A percentile compares a stretch with the other conserved stretches of the same genome.
These are phyloP conservation scores for Lentinus brumalis DNA, from an alignment of 768 basidiomycete genomes.

Conservation along the genomic window DNA sequence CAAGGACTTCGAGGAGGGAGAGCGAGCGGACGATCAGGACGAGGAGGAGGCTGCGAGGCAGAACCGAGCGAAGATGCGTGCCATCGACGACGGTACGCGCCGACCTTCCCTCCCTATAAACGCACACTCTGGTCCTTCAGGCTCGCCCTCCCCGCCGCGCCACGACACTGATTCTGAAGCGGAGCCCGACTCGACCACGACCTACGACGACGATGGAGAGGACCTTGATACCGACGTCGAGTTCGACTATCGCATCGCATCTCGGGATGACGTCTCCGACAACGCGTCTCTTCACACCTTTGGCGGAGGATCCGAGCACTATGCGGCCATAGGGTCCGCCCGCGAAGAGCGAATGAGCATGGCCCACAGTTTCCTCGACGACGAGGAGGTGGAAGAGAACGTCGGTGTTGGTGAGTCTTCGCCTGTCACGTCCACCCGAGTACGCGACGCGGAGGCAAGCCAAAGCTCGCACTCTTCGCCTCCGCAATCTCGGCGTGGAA, in stretches of 20 bases:
- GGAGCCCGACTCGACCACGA: slow-evolving; percentile 20
- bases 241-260: slow-evolving; percentile 28
- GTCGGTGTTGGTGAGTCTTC: slow-evolving; percentile 16
- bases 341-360: slow-evolving; percentile 27
- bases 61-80: slow-evolving; percentile 43
- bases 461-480: slow-evolving; percentile 9
- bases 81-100: slow-evolving; percentile 44
- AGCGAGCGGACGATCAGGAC: slow-evolving; percentile 37
- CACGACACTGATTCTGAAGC: slow-evolving; percentile 17
- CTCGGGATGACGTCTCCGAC: slow-evolving; percentile 38
- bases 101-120: slow-evolving; percentile 45
- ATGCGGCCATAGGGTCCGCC: slow-evolving; percentile 18
- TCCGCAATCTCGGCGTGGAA: slow-evolving; percentile 46
- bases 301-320: slow-evolving; percentile 37
- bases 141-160: slow-evolving; percentile 8
- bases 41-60: slow-evolving; percentile 35
- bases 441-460: slow-evolving; percentile 12
- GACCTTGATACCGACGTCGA: slow-evolving; percentile 37
- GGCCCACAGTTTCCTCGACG: slow-evolving; percentile 44
- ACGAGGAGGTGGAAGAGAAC: slow-evolving; percentile 12
- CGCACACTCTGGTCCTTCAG: slow-evolving; percentile 13
- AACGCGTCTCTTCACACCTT: slow-evolving; percentile 52
- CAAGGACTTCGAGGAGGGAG: slow-evolving; percentile 32
- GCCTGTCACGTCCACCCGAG: slow-evolving; percentile 16
- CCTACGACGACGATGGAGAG: slow-evolving; percentile 22